Percentiles rank a stretch among this genome's conserved stretches.
These are phyloP conservation scores for Yamadazyma scolyti DNA, from an alignment of 805 yeast species.

Conservation along the genomic window DNA sequence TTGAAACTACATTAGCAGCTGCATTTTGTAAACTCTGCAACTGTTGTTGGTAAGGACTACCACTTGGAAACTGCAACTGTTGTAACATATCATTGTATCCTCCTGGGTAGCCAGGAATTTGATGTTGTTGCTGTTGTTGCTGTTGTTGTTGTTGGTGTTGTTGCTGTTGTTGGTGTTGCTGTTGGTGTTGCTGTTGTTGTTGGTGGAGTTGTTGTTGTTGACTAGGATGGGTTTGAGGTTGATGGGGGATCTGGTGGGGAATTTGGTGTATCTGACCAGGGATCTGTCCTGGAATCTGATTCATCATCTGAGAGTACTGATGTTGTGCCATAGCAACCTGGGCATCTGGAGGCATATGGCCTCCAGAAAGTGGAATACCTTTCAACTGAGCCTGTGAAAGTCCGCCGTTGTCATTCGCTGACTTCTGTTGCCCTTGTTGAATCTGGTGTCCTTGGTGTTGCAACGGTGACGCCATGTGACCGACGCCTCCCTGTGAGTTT, in stretches of 20 bases:
- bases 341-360: too few species aligned
- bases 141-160: constrained; percentile 2
- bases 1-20: constrained; percentile 13
- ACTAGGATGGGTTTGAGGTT: constrained; percentile 5
- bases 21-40: constrained; percentile 15
- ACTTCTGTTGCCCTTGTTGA: too few species aligned
- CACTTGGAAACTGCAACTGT: constrained; percentile 15
- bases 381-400: too few species aligned
- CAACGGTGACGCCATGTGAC: too few species aligned
- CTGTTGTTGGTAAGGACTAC: too few species aligned
- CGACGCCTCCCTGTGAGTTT: too few species aligned
- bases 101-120: constrained; percentile 7
- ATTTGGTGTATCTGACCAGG: constrained; percentile 4
- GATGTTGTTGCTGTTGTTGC: constrained; percentile 9
- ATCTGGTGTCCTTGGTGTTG: too few species aligned
- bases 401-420: too few species aligned
- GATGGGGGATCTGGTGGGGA: constrained; percentile 1
- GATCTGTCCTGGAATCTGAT: constrained; percentile 6
- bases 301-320: constrained; percentile 5
- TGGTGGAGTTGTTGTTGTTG: constrained; percentile 12
- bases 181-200: constrained; percentile 9
- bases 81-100: constrained; percentile 8
- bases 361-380: too few species aligned
- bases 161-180: constrained; percentile 3
- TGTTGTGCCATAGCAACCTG: too few species aligned